Evolutionary conservation across 73 alveolate genomes (phyloP).

Genomic region (Tetrahymena elliotti): DNA sequence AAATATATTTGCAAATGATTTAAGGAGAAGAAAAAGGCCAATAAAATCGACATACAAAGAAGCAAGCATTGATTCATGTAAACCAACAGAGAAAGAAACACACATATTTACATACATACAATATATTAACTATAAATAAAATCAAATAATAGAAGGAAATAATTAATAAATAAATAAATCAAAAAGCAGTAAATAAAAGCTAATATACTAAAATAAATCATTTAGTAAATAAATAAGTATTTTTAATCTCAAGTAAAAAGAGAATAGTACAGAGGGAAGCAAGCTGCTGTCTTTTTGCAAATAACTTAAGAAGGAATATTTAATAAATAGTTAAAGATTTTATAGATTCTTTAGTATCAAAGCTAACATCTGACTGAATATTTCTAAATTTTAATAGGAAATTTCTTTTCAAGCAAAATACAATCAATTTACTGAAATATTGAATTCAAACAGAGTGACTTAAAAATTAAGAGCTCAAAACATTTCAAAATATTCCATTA

Average conservation of each 20-base stretch:
- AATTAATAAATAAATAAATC: background rate
- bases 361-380: background rate
- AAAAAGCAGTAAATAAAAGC: background rate
- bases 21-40: background rate
- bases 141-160: background rate
- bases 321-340: background rate
- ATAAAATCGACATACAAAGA: no score
- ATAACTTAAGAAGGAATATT: background rate
- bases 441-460: background rate
- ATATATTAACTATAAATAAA: background rate
- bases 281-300: background rate
- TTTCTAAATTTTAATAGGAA: background rate
- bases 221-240: background rate
- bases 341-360: background rate
- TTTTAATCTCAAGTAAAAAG: background rate
- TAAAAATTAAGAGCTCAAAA: background rate
- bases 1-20: background rate
- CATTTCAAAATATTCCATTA: no score
- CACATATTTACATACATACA: background rate
- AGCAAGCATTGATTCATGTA: no score
- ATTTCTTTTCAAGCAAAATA: background rate
- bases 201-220: background rate
- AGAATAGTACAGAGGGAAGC: background rate
- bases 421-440: no score
- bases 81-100: no score